Evolutionary conservation across 371 early-diverging fungal genomes (phyloP), one percentile per base, ranked within the genome.

Genomic region (Haplosporangium sp.): DNA sequence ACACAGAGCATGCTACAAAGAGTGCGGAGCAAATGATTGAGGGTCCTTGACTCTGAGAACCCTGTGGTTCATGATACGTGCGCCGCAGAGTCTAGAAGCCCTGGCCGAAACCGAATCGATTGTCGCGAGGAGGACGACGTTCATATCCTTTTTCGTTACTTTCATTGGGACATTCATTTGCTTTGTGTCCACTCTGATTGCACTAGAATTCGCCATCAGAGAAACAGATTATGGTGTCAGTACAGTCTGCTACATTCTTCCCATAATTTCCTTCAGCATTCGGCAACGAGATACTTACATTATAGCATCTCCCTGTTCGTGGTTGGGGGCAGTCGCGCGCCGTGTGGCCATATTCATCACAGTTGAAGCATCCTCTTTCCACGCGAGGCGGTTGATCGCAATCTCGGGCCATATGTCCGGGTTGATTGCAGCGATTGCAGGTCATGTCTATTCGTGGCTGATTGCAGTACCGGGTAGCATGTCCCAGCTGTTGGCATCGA

Each of bases 351-450:
- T 20, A 29, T 45, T 69, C 70, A 11, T 57, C 56, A 51, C 59
- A 71, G 59, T 55, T 16, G 43, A 36, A 20, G 47, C 53, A 54
- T 21, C 21, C 4, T 4, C 29, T 29, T 29, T 29, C 13, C 42
- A 47, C 10, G 43, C 12, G 21, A 11, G 6, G 59, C 38, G n/a
- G 62, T 54, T 70, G 76, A 47, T 85, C 72, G 79, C 88, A 89
- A 37, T 86, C 84, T 16, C 84, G 68, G 51, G 83, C 72, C 52
- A 85, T 80, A 64, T 92, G 92, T 38, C 91, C 92, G 50, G 67
- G 21, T 68, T 86, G 71, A 48, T 83, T 81, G 77, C 94, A 93
- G 64, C 86, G 91, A 85, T 89, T 89, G 84, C 93, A 93, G 23
- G 72, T 43, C 38, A 81, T 64, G 36, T 68, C 67, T 6, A 55